Conservation (phyloP, 1,284 basidiomycete genomes). For the Ustilago lituana region DNA sequence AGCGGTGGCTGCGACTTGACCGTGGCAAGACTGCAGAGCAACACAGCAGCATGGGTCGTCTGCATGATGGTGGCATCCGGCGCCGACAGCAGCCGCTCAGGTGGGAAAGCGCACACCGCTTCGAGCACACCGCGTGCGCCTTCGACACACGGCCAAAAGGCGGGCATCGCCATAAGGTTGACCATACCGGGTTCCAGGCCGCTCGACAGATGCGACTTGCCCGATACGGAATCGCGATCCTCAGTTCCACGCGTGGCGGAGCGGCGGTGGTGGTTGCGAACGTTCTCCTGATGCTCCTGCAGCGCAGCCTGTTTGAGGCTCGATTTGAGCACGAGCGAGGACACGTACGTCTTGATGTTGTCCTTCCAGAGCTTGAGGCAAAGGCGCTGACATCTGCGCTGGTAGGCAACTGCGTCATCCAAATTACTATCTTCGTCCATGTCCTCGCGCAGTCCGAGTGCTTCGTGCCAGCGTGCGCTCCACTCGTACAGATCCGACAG, state of each 20-base stretch:
- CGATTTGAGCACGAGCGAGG: constrained; percentile 46
- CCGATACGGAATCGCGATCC: constrained; percentile 36
- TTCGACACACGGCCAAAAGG: constrained; percentile 49
- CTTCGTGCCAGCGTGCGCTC: constrained; percentile 42
- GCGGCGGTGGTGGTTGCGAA: constrained; percentile 42
- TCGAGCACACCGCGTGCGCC: constrained; percentile 42
- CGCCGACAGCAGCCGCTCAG: constrained; percentile 21
- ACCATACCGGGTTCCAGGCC: constrained; percentile 36
- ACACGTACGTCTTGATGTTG: constrained; percentile 49
- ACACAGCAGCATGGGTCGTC: constrained; percentile 41
- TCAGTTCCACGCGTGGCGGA: constrained; percentile 39
- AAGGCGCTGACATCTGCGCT: constrained; percentile 27
- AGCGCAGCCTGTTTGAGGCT: constrained; percentile 43
- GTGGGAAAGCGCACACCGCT: constrained; percentile 33
- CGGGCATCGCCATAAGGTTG: constrained; percentile 48
- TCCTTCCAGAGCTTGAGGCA: constrained; percentile 45
- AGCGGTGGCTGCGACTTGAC: constrained; percentile 41
- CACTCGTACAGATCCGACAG: constrained; percentile 43
- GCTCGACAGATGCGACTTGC: constrained; percentile 26
- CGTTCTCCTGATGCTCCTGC: constrained; percentile 45
- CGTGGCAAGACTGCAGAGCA: constrained; percentile 46
- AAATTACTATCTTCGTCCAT: constrained; percentile 22
- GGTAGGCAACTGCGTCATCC: constrained; percentile 26
- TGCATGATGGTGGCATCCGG: constrained; percentile 44
- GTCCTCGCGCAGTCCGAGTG: constrained; percentile 36